Percentiles rank a stretch among this genome's conserved stretches.
Conservation (phyloP, 2,329 filamentous ascomycete genomes). For the Scedosporium apiospermum region DNA sequence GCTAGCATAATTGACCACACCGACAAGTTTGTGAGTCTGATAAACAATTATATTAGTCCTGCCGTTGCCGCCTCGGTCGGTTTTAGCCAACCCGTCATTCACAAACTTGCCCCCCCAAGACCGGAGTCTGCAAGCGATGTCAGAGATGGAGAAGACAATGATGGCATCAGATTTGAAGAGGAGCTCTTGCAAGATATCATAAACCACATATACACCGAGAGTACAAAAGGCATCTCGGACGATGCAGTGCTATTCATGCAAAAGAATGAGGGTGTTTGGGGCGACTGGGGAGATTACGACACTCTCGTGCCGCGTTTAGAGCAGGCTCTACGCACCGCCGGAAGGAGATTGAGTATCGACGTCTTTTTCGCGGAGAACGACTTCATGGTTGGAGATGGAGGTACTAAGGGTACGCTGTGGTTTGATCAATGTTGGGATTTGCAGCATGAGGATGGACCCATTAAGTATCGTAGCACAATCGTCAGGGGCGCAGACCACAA, state of each 20-base stretch:
- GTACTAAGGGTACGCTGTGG: slow-evolving; percentile 17
- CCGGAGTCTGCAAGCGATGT: not conserved
- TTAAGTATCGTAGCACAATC: slow-evolving; percentile 12
- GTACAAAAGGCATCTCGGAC: slow-evolving; percentile 16
- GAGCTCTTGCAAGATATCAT: slow-evolving; percentile 8
- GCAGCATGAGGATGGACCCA: slow-evolving; percentile 6
- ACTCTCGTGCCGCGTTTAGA: slow-evolving; percentile 16
- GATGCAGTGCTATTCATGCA: slow-evolving; percentile 20
- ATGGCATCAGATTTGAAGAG: not conserved
- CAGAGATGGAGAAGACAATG: not conserved
- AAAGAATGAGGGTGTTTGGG: slow-evolving; percentile 15
- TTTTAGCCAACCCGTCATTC: not conserved
- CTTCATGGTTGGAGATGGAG: slow-evolving; percentile 16
- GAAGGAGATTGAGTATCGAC: slow-evolving; percentile 14
- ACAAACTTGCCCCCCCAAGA: not conserved
- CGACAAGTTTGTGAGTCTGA: not conserved
- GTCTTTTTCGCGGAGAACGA: slow-evolving; percentile 20
- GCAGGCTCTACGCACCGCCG: slow-evolving; percentile 10
- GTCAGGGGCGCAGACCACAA: not conserved
- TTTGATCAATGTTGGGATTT: slow-evolving; percentile 18
- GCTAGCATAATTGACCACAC: not conserved
- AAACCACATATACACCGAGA: slow-evolving; percentile 14
- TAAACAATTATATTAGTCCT: not conserved
- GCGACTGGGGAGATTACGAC: slow-evolving; percentile 21
- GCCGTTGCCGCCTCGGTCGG: not conserved